These are phyloP conservation scores for Verticillium tricorpus DNA, from an alignment of 2,329 filamentous ascomycete species.

Conservation along the genomic window DNA sequence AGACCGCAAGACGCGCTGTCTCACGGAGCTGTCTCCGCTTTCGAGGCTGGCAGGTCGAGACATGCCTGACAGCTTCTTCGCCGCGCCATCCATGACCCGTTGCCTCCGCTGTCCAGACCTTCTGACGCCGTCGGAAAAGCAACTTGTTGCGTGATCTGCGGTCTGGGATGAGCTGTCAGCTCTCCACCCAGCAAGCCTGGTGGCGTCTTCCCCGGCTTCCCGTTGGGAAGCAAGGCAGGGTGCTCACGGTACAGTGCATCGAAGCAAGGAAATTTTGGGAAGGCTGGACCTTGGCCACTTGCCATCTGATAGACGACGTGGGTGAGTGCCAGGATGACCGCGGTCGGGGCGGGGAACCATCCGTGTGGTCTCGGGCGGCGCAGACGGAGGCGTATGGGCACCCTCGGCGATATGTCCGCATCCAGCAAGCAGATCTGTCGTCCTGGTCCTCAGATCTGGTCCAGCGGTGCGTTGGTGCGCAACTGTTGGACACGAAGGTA, in stretches of 20 bases:
- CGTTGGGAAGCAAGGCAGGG: background rate
- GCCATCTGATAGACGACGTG: background rate
- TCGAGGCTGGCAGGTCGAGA: background rate
- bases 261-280: background rate
- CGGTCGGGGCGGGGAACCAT: slow-evolving; percentile 3
- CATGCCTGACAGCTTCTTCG: background rate
- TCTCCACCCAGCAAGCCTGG: background rate
- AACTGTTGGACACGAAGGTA: background rate
- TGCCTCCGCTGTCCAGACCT: background rate
- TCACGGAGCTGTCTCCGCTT: background rate
- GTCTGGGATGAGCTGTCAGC: background rate
- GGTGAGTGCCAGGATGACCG: slow-evolving; percentile 1
- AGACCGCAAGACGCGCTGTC: background rate
- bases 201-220: background rate
- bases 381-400: background rate
- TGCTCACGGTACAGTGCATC: background rate
- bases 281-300: background rate
- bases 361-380: background rate
- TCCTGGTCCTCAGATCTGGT: background rate
- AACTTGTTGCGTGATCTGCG: slow-evolving; percentile 1
- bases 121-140: background rate
- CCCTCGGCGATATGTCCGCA: background rate
- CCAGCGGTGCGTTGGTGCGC: background rate
- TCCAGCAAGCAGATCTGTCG: background rate
- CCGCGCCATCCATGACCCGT: too few relatives aligned